Base-by-base conservation (phyloP, 2,329 filamentous ascomycete genomes). In the Scedosporium minutisporum region DNA sequence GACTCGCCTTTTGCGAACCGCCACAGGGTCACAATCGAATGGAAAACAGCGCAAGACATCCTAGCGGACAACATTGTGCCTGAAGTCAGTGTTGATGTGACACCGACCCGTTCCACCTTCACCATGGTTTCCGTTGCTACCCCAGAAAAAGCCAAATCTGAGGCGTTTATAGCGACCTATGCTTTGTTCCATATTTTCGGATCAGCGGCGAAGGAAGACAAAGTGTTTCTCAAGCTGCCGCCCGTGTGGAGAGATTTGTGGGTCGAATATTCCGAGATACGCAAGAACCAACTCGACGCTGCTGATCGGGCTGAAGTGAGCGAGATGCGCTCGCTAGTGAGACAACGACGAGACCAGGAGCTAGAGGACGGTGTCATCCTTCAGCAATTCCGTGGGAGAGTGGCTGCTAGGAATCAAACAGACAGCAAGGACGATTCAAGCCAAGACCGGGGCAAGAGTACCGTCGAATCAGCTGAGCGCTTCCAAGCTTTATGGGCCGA, bases 191-290 rank as follows among this genome's bases (percentile, higher is more conserved):
- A 90, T 48, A 80, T 96, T 0, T 96, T 92, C 66, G 85, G 86
- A 1, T 82, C 84, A n/a, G 90, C 87, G 16, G 75, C 84, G 0
- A 95, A 91, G 68, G 93, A 97, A 69, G 91, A 96, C 66, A 97
- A 96, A 72, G 84, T 91, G 2, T 88, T 88, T 64, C 73, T 96
- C 65, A 84, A 90, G 60, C 78, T 99, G 16, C 91, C 93, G 3
- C 80, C 87, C 0, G 81, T 84, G 1, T 99, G 91, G 89, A 87
- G 90, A 71, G 90, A 96, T 66, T 77, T 97, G 1, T 97, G 93
- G 87, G 81, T 83, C 9, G 92, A 97, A 70, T 83, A 96, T 64
- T 80, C 86, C 0, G 85, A 87, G 60, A 75, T 81, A 21, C 89
- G 87, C 69, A 93, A 91, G 72, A 83, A 82, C 53, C 80, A 88